phyloP scores from a whole-genome alignment of 345 rosid species.

The Eucalyptus decipiens region DNA sequence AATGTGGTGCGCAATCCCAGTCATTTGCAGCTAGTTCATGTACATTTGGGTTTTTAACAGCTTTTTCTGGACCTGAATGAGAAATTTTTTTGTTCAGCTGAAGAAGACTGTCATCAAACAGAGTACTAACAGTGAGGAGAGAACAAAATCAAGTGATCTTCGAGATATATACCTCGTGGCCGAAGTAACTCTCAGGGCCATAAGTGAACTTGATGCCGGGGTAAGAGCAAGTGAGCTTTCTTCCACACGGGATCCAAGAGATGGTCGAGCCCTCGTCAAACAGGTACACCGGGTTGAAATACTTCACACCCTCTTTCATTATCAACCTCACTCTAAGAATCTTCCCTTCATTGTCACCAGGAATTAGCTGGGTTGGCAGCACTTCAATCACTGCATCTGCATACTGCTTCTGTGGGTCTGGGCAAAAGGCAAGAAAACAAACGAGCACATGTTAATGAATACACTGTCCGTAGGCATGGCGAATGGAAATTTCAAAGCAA shows the following conservation, averaged over 20 bases:
- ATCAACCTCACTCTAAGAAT: constrained; percentile 85
- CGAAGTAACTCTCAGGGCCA: constrained; percentile 71
- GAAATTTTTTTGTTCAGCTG: background rate
- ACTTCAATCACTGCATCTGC: constrained; percentile 96
- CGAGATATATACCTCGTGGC: constrained; percentile 51
- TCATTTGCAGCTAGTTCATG: background rate
- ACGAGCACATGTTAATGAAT: background rate
- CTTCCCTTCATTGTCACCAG: constrained; percentile 89
- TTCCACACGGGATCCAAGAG: constrained; percentile 94
- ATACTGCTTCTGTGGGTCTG: constrained; percentile 95
- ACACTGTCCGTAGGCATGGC: background rate
- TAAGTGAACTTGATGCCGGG: constrained; percentile 92
- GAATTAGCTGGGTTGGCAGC: constrained; percentile 78
- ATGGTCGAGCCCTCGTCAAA: constrained; percentile 94
- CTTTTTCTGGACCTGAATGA: background rate
- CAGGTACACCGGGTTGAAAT: constrained; percentile 82
- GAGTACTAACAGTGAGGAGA: background rate
- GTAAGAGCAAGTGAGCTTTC: constrained; percentile 94
- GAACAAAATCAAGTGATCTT: background rate
- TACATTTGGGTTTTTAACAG: background rate
- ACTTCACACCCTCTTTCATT: constrained; percentile 87
- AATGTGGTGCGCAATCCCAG: background rate
- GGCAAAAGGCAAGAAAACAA: background rate
- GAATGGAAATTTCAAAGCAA: background rate
- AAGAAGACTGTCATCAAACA: background rate